Evolutionary conservation across 1,284 basidiomycete species (phyloP), one percentile per base, ranked within the genome.

Genomic region (Ceraceosorus guamensis): DNA sequence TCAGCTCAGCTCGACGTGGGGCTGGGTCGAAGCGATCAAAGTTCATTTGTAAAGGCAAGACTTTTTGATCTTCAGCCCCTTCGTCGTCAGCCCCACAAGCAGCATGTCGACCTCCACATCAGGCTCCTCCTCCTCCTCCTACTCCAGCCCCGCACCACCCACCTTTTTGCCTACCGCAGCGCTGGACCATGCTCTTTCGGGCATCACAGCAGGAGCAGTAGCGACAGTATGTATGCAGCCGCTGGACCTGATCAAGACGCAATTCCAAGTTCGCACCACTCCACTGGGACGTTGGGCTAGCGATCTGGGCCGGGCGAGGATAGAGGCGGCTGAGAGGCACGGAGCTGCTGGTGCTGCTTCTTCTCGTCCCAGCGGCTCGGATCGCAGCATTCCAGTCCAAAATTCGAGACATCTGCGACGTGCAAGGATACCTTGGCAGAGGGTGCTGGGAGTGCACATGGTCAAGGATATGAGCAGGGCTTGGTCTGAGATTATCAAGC

Each of bases 171-270:
- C 70, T 13, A 63, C 66, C 0, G 66, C 68, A 0, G 73, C 73
- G 5, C 58, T 73, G 83, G 92, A 97, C 77, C 91, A 97, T 84
- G 92, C 93, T 18, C 83, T 86, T 53, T 89, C 91, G 46, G 93
- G 95, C 55, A 84, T 98, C 57, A 88, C 89, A 46, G 93, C 93
- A 35, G 95, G 93, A 47, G 85, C 91, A 55, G 86, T 87, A 63
- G 89, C 91, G 31, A 92, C 92, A 49, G 81, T 97, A 41, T 91
- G 89, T 77, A 95, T 98, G 90, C 92, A 98, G 77, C 95, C 95
- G 4, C 82, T 99, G 44, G 95, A 99, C 78, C 83, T 98, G 5
- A 82, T 98, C 78, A 98, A 98, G 79, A 84, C 96, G 73, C 88
- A 91, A 71, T 86, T 93, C 60, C 93, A 98, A 79, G 89, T 82